Evolutionary conservation across 2,329 filamentous ascomycete genomes (phyloP), one percentile per base, ranked within the genome.

Genomic region (Bipolaris bicolor): DNA sequence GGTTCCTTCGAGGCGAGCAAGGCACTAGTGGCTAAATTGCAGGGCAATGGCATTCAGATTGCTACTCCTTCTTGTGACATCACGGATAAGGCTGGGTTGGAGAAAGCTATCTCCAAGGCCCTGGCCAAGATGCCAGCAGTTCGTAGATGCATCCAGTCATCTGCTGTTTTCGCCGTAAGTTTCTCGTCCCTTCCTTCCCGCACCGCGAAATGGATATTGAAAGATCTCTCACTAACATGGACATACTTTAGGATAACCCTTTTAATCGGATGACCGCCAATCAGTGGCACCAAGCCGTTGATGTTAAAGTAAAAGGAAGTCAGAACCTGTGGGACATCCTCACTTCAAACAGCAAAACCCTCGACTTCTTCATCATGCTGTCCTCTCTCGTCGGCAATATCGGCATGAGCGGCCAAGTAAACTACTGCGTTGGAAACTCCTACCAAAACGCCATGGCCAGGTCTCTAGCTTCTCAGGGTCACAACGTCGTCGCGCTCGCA

Each of bases 291-390:
- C 34, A 47, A 1, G 59, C 55, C 2, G 37, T 58, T 3, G 3
- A 36, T 0, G 52, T 63, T 13, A 71, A 72, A 49, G 52, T 66
- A 0, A 13, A 57, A 11, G 71, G 71, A 3, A 64, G 67, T 2
- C 67, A 64, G 61, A 71, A 69, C 41, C 46, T 73, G 2, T 20
- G 20, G 20, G 20, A 20, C 20, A 20, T 20, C 20, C 1, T 20
- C 20, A 20, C 20, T 20, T 20, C 20, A 20, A 20, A 2, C 20
- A 20, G 20, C 20, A 20, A 20, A 20, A 20, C 20, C 20, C 20
- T 79, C 1, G 76, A 79, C 34, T 79, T 78, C 61, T 78, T 79
- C 60, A 62, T 78, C 43, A 48, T 75, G n/a, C 69, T 74, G 44
- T 77, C 75, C 1, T 77, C 74, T 0, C 57, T 68, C 4, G 53